Evolutionary conservation across 129 eudicot species (phyloP), one percentile per base, ranked within the genome.

Genomic region (Artemisia annua): DNA sequence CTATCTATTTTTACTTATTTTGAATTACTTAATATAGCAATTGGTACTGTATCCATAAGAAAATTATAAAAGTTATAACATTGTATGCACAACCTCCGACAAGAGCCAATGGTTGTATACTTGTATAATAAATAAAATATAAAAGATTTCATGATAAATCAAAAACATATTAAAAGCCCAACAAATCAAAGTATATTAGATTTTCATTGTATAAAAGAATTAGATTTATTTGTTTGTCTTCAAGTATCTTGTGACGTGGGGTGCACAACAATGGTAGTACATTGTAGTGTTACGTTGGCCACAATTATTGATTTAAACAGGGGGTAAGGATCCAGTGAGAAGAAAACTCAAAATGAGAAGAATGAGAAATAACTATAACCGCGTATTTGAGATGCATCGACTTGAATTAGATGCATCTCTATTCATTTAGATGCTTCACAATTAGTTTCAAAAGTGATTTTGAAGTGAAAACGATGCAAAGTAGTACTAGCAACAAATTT

Each of bases 61-160:
- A n/a, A n/a, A n/a, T n/a, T n/a, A 24, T 65, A 22, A 66, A 75
- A 16, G 24, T 44, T 5, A 76, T 2, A 15, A 18, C 6, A 48
- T 44, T 76, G 80, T 76, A 68, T 17, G 69, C 63, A 63, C 69
- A 67, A 58, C 69, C 16, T 51, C 75, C 80, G n/a, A 76, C 75
- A 76, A 20, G 26, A 48, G 52, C 48, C 63, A 18, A 14, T 58
- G 80, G 69, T 32, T 59, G 18, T 49, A 26, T 44, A 39, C 5
- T 20, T 64, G 24, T 53, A 22, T 64, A 63, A 14, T 48, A 35
- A 55, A 22, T 13, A 70, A 48, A 22, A 19, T 32, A 63, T 18
- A 64, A 53, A 63, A 74, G 26, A 74, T 74, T 49, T 35, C 28
- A 12, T 20, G 52, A 32, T 32, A 55, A 24, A 65, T 13, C 26